Evolutionary conservation across 2,329 filamentous ascomycete species (phyloP), one percentile per base, ranked within the genome.

Genomic region (Colletotrichum viniferum): DNA sequence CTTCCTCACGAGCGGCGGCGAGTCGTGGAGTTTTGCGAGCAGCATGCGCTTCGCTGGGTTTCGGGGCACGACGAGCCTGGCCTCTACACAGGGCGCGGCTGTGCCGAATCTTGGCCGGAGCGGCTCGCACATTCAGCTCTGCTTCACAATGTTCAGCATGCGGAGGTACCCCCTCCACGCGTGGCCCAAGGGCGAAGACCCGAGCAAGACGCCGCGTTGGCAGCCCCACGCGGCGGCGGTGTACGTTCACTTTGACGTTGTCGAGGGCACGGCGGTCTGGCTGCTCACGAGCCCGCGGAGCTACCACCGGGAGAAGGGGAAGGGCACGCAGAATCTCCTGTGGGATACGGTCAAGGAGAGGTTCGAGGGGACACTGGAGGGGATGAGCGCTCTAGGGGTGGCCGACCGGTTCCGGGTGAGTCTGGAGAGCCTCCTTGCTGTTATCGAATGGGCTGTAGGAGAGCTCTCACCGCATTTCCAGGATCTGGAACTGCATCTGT

Each of bases 261-360:
- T 66, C 12, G 72, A 72, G 28, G 72, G 69, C 48, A 66, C 72
- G 32, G 72, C 69, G 14, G 38, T 74, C 16, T 74, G 72, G 72
- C 16, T 74, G 28, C 61, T 72, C 16, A 30, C 16, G 10, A 62
- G 32, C 32, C 72, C 72, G 24, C 55, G 69, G 30, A 61, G 21
- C 5, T 72, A 63, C 34, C 68, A 74, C 30, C 68, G 24, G 10
- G 72, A 62, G 62, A 61, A 61, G 13, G 69, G 72, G 4, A 30
- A 43, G 3, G 72, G 69, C 7, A 74, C 30, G 38, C 72, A 67
- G 24, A 74, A 74, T 10, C 24, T 61, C 9, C 14, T 74, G 4
- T 74, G 72, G 72, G 32, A 74, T 24, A 38, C 52, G 13, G 13
- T 74, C 36, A 74, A 62, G 16, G 55, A 55, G 10, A 16, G 13